These are phyloP conservation scores for Hyphopichia pseudoburtonii DNA, from an alignment of 1,139 yeast species.

Conservation along the genomic window DNA sequence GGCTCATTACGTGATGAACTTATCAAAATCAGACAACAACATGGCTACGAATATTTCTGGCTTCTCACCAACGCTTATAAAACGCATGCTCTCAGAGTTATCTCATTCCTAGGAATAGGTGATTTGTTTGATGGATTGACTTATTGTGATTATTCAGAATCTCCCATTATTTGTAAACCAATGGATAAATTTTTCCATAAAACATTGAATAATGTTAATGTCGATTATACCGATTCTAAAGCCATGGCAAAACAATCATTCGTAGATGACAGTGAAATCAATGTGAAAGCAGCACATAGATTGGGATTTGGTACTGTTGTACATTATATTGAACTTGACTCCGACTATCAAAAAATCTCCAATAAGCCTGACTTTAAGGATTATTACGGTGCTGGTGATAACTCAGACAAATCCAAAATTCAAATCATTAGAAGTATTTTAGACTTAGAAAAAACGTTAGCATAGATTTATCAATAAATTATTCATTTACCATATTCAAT, in stretches of 20 bases:
- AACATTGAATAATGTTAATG: conserved; percentile 65
- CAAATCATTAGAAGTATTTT: conserved; percentile 31
- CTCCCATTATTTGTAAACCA: conserved; percentile 84
- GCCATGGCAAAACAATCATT: conserved; percentile 46
- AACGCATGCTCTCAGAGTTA: conserved; percentile 79
- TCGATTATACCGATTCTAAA: conserved; percentile 44
- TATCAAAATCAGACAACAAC: conserved; percentile 39
- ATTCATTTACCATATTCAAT: too few species aligned
- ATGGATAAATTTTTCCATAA: conserved; percentile 53
- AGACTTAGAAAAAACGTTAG: conserved; percentile 23
- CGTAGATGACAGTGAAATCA: conserved; percentile 79
- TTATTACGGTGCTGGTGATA: conserved; percentile 37
- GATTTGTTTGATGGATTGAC: conserved; percentile 93
- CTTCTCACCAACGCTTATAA: conserved; percentile 92
- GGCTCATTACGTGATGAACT: conserved; percentile 52
- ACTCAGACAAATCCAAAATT: conserved; percentile 26
- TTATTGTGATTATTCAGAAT: conserved; percentile 74
- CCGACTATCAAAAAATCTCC: conserved; percentile 35
- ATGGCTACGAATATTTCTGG: conserved; percentile 56
- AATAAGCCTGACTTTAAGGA: conserved; percentile 29
- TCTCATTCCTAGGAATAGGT: conserved; percentile 78
- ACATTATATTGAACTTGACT: conserved; percentile 57
- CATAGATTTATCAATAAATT: too few species aligned
- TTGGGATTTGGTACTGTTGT: conserved; percentile 54
- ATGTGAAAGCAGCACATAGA: conserved; percentile 55